Base-by-base conservation (phyloP, 768 basidiomycete species). In the Exidia glandulosa region DNA sequence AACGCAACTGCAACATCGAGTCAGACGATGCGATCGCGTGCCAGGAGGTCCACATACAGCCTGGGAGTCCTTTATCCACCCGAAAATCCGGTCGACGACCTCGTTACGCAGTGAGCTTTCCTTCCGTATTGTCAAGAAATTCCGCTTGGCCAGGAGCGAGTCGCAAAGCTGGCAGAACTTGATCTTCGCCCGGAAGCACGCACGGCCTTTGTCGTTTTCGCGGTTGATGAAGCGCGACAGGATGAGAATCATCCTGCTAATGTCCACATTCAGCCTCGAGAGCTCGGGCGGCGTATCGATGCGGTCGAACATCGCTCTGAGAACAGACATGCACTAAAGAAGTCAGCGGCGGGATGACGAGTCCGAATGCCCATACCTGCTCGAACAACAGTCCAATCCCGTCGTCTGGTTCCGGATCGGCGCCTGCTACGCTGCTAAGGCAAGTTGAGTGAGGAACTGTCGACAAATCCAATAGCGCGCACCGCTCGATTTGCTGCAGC, bases 301-400 rank as follows among this genome's bases (percentile, higher is more conserved):
- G 61, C 88, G 88, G 60, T 92, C 90, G n/a, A 90, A 77, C 50
- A 90, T 77, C 7, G 88, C 77, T 65, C 87, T 88, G 54, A 94
- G 72, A 31, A 94, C 83, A 0, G 83, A 77, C 56, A 90, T 82
- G 62, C 86, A 83, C 86, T 94, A 67, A 31, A 61, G 56, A 64
- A 64, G 56, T 13, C 16, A 55, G 57, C 52, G 59, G 33, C 41
- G 34, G 54, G 37, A 32, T 27, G 23, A 54, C 14, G 58, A 50
- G 27, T 10, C 57, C n/a, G n/a, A n/a, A n/a, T 27, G 23, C 32
- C 25, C 63, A 27, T 57, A 87, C 90, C 76, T 92, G 90, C 32
- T 93, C 90, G 23, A 88, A 73, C 68, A 91, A 85, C 32, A 87
- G 45, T 65, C 63, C 13, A 37, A 64, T 30, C 63, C 58, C 36